phyloP scores from a whole-genome alignment of 2,329 filamentous ascomycete species.

The Diaporthe sp. region DNA sequence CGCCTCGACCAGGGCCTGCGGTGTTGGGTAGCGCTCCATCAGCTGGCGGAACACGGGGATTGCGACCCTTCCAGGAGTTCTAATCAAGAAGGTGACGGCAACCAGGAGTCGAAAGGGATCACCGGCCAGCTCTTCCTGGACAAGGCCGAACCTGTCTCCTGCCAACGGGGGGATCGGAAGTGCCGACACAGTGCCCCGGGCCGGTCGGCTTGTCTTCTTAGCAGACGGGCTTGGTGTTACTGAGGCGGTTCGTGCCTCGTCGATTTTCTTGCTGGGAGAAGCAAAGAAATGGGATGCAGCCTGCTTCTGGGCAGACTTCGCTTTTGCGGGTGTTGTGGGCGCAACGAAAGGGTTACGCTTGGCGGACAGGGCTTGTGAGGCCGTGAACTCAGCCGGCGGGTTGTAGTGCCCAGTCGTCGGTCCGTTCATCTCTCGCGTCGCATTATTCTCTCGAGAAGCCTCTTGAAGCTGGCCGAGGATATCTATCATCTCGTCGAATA shows the following conservation, averaged over 20 bases:
- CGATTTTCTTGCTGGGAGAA: slow-evolving; percentile 35
- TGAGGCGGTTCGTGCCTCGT: slow-evolving; percentile 33
- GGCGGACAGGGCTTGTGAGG: not conserved
- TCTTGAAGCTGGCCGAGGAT: slow-evolving; percentile 32
- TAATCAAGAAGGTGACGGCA: slow-evolving; percentile 87
- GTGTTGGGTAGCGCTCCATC: slow-evolving; percentile 77
- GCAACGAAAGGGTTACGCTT: slow-evolving; percentile 18
- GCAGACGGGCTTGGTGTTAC: slow-evolving; percentile 36
- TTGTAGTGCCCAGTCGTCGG: slow-evolving; percentile 59
- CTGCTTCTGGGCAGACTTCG: slow-evolving; percentile 28
- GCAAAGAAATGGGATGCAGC: slow-evolving; percentile 33
- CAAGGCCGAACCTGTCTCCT: slow-evolving; percentile 77
- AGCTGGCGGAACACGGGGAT: slow-evolving; percentile 82
- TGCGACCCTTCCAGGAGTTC: slow-evolving; percentile 80
- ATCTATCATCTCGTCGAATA: slow-evolving; percentile 30
- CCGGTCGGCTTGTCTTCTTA: slow-evolving; percentile 52
- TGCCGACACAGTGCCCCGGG: slow-evolving; percentile 63
- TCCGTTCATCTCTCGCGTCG: slow-evolving; percentile 1
- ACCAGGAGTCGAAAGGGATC: slow-evolving; percentile 86
- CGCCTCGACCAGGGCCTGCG: slow-evolving; percentile 72
- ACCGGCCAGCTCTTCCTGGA: slow-evolving; percentile 83
- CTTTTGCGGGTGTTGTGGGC: slow-evolving; percentile 43
- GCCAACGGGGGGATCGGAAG: slow-evolving; percentile 78
- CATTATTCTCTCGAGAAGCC: slow-evolving; percentile 21
- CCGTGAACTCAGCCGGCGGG: slow-evolving; percentile 51